Evolutionary conservation across 306 rosid genomes (phyloP).

Genomic region (Gillenia trifoliata): DNA sequence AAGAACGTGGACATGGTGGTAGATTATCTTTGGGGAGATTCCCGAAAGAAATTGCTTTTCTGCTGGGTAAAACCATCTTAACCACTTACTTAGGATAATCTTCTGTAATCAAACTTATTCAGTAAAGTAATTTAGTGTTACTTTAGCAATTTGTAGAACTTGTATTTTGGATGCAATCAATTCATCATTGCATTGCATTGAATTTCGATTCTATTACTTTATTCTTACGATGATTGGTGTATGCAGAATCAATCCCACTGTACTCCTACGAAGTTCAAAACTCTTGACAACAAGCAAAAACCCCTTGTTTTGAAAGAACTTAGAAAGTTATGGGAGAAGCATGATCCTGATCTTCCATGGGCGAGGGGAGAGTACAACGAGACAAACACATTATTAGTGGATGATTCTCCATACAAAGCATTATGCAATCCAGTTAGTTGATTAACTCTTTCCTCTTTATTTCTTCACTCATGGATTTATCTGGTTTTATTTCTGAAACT

Average conservation of each 20-base stretch:
- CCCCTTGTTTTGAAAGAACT: constrained; percentile 82
- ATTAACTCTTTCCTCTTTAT: constrained; percentile 1
- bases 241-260: constrained; percentile 66
- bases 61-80: constrained; percentile 65
- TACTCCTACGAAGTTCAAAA: constrained; percentile 44
- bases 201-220: background rate
- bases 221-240: constrained; percentile 3
- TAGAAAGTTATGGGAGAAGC: constrained; percentile 67
- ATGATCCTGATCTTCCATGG: constrained; percentile 63
- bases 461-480: constrained; percentile 10
- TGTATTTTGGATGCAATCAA: background rate
- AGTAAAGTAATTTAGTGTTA: background rate
- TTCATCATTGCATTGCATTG: background rate
- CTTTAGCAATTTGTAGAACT: background rate
- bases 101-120: background rate
- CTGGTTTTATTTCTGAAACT: constrained; percentile 16
- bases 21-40: constrained; percentile 47
- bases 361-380: constrained; percentile 66
- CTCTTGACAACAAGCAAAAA: constrained; percentile 52
- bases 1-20: constrained; percentile 44
- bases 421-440: constrained; percentile 76
- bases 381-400: constrained; percentile 78
- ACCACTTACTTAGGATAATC: background rate
- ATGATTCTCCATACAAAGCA: constrained; percentile 91
- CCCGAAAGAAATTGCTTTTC: constrained; percentile 56